Base-by-base conservation (phyloP, 768 basidiomycete species). In the Termitomyces sp. region DNA sequence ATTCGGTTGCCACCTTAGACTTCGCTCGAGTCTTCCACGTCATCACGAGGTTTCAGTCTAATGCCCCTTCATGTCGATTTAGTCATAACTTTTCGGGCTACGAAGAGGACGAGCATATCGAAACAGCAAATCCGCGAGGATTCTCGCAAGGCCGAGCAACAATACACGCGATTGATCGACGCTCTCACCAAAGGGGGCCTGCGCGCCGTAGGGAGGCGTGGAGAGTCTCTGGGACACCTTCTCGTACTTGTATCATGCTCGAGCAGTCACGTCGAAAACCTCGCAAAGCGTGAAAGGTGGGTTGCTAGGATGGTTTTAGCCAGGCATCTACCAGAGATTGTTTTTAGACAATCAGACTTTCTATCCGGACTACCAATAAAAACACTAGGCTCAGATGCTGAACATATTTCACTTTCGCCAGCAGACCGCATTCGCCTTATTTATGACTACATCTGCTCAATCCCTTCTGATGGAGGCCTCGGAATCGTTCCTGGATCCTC, bases 351-450 rank as follows among this genome's bases (percentile, higher is more conserved):
- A 64, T 83, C 85, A 3, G 92, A 91, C 70, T 93, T 90, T 66
- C 72, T 94, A 3, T 85, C 84, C 48, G 86, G 87, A 13, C 73
- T 94, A 29, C 88, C 84, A n/a, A 79, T 78, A 56, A 76, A 75
- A 42, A 76, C 76, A 52, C 64, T 82, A 18, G 73, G 78, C 5
- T 69, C 73, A 29, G 78, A 79, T 36, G 67, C 78, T 22, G 76
- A 79, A 53, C 69, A 72, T 2, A 72, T 73, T 3, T 72, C 80
- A 0, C 71, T 90, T 29, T 83, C 83, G 0, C 81, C 88, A 5
- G 85, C 91, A 1, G 88, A 94, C 65, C 83, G 88, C n/a, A 74
- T 94, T 22, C 84, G 92, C n/a, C 81, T 93, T 31, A 79, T 93
- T 0, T 77, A 94, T 64, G 67, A 78, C 7, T 88, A 86, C 67